Conservation (phyloP, 345 rosid species). For the Leavenworthia alabamica region DNA sequence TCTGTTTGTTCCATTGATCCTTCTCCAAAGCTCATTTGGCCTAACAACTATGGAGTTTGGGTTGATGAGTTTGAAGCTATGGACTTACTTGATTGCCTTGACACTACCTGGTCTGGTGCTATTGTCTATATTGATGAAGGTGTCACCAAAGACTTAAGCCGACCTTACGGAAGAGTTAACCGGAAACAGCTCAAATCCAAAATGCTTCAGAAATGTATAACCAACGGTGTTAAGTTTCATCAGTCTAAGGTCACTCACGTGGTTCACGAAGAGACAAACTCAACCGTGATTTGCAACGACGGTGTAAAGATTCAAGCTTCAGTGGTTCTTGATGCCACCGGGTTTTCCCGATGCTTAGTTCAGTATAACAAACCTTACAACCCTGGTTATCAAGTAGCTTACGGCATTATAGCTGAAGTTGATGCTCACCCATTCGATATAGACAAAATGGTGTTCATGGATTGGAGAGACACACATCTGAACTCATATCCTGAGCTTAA, state of each 20-base stretch:
- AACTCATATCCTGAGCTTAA: slow-evolving; percentile 37
- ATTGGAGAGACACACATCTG: slow-evolving; percentile 93
- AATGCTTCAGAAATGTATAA: slow-evolving; percentile 82
- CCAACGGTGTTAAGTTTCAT: slow-evolving; percentile 80
- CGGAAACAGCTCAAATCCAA: slow-evolving; percentile 86
- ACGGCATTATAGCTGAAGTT: slow-evolving; percentile 89
- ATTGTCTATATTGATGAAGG: slow-evolving; percentile 61
- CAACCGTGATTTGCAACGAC: slow-evolving; percentile 70
- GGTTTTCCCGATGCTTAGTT: slow-evolving; percentile 90
- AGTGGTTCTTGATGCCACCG: slow-evolving; percentile 92
- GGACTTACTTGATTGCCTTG: slow-evolving; percentile 95
- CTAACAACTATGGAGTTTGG: slow-evolving; percentile 98
- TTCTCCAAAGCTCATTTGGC: slow-evolving; percentile 87
- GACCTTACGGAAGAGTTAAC: slow-evolving; percentile 96
- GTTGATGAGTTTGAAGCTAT: slow-evolving; percentile 97
- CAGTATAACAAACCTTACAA: slow-evolving; percentile 92
- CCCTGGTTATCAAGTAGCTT: slow-evolving; percentile 96
- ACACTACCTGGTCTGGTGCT: slow-evolving; percentile 94
- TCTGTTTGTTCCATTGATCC: slow-evolving; percentile 91
- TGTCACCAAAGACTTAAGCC: slow-evolving; percentile 49
- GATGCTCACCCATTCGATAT: slow-evolving; percentile 92
- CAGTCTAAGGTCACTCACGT: slow-evolving; percentile 87
- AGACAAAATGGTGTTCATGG: slow-evolving; percentile 95
- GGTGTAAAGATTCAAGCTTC: slow-evolving; percentile 81
- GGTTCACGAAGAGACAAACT: slow-evolving; percentile 75